Base-by-base conservation (phyloP, 345 rosid species). In the Moringa oleifera region DNA sequence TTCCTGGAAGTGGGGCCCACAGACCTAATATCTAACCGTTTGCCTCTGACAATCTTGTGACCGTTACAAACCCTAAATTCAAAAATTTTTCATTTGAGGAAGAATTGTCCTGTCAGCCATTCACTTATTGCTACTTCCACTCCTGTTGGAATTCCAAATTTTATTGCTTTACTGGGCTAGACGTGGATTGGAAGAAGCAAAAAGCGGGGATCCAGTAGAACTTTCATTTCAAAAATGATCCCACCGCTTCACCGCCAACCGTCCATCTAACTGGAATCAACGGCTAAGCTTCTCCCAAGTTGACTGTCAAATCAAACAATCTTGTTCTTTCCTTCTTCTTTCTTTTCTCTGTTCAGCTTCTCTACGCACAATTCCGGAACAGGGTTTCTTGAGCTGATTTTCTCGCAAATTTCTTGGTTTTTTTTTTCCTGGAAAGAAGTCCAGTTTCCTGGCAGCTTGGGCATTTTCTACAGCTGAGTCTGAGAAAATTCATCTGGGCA, bases 31-130 rank as follows among this genome's bases (percentile, higher is more conserved):
- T 0, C 67, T 56, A 58, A 74, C 80, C 80, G 76, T 77, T 64
- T 11, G 61, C n/a, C 55, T 23, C 78, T 67, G 74, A 65, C 83
- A 65, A 56, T 13, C 25, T 73, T 70, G 57, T 73, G 86, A 85
- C 89, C 92, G 96, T 88, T 85, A 68, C 73, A 72, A 72, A 7
- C 23, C 64, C 53, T 20, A n/a, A 19, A 60, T 77, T 77, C 57
- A 19, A 68, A 77, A 77, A 20, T 11, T 54, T 55, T 58, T 31
- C 24, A 11, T 66, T 69, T 73, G 47, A 57, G 51, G 52, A 70
- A 45, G 25, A 4, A 23, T n/a, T 24, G 23, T 20, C 9, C 55
- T 6, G 52, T 13, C 17, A 7, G 13, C 72, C 24, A 65, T 65
- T 79, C 70, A 11, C 0, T 31, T 53, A 15, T 45, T 67, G 33